These are phyloP conservation scores for Tephrocybe rancida DNA, from an alignment of 768 basidiomycete species.

Conservation along the genomic window DNA sequence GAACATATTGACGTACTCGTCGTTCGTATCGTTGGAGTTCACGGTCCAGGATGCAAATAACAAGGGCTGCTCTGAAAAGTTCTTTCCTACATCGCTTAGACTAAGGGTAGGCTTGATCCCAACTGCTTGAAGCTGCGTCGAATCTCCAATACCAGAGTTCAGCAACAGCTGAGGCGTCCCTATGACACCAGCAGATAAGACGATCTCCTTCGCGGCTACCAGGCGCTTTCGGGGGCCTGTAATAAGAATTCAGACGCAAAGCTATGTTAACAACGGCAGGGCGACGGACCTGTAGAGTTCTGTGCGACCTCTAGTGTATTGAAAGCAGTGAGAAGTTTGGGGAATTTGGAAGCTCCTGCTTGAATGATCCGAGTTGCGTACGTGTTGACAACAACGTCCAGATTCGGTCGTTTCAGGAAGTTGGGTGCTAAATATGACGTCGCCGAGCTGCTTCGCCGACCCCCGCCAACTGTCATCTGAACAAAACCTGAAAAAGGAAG, in stretches of 20 bases:
- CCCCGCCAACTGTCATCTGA: not conserved
- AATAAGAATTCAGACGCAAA: not conserved
- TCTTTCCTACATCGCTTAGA: too few relatives aligned
- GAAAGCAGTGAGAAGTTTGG: not conserved
- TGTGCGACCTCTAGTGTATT: not conserved
- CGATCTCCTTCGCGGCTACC: not conserved
- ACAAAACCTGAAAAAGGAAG: too few relatives aligned
- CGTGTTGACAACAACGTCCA: not conserved
- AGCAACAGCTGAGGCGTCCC: conserved; percentile 36
- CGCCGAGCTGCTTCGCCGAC: too few relatives aligned
- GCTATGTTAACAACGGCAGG: not conserved
- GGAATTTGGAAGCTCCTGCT: not conserved
- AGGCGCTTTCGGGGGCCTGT: not conserved
- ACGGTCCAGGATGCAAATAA: conserved; percentile 23
- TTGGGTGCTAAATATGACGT: too few relatives aligned
- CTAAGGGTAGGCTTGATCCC: conserved; percentile 26
- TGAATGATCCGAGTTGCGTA: not conserved
- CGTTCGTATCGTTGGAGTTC: conserved; percentile 31
- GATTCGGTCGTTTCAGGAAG: too few relatives aligned
- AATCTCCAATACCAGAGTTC: too few relatives aligned
- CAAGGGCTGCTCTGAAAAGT: too few relatives aligned
- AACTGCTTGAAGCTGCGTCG: conserved; percentile 15
- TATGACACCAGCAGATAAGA: conserved; percentile 30
- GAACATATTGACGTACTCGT: not conserved
- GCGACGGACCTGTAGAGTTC: not conserved